These are phyloP conservation scores for Candida manassasensis DNA, from an alignment of 805 yeast species.

Conservation along the genomic window DNA sequence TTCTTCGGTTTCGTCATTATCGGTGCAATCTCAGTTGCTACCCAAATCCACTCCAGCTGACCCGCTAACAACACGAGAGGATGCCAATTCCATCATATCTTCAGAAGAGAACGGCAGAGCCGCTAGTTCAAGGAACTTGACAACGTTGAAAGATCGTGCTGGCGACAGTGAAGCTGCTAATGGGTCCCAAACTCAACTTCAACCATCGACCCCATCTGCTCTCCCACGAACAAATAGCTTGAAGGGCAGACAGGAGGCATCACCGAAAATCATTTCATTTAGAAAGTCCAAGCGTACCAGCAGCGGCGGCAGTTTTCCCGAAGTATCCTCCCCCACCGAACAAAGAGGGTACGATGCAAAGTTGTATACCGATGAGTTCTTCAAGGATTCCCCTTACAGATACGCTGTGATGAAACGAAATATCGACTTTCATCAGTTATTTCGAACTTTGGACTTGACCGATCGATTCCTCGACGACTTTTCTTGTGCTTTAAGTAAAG, in stretches of 20 bases:
- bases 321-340: conserved; percentile 9
- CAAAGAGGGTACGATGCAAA: conserved; percentile 31
- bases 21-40: conserved; percentile 31
- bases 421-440: conserved; percentile 71
- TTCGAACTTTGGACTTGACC: conserved; percentile 59
- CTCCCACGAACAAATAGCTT: conserved; percentile 1
- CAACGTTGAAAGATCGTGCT: not conserved
- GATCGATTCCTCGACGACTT: conserved; percentile 83
- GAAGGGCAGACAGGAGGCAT: conserved; percentile 7
- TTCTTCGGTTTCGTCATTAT: conserved; percentile 15
- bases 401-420: conserved; percentile 63
- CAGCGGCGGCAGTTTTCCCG: conserved; percentile 24
- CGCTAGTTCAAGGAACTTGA: conserved; percentile 6
- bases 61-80: conserved; percentile 49
- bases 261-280: conserved; percentile 38
- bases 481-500: conserved; percentile 84
- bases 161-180: not conserved
- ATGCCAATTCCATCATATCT: conserved; percentile 38
- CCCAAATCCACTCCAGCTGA: conserved; percentile 45
- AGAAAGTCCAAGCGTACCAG: conserved; percentile 31
- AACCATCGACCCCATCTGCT: not conserved
- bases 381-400: conserved; percentile 52
- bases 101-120: conserved; percentile 15
- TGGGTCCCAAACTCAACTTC: not conserved
- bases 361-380: conserved; percentile 55